phyloP scores from a whole-genome alignment of 352 stramenopile species.

The Phytophthora fragariaefolia region DNA sequence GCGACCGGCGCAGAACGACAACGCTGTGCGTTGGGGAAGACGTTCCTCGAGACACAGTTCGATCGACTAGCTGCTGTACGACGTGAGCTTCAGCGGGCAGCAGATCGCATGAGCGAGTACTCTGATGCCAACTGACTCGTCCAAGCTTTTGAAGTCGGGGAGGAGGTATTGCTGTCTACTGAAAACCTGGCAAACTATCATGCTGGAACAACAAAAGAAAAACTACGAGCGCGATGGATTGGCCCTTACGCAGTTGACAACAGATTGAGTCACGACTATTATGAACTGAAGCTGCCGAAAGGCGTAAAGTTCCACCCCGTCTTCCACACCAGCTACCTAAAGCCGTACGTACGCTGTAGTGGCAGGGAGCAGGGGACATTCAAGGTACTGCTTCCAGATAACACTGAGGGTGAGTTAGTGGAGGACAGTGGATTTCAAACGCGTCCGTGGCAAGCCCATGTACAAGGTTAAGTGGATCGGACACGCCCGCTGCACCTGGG shows the following conservation, averaged over 20 bases:
- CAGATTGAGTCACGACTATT: neutral
- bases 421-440: slow-evolving; percentile 20
- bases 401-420: slow-evolving; percentile 15
- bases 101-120: neutral
- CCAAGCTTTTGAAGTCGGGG: neutral
- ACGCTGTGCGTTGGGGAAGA: slow-evolving; percentile 7
- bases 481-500: slow-evolving; percentile 7
- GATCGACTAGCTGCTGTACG: neutral
- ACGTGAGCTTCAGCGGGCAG: neutral
- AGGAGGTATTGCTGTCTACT: neutral
- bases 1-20: neutral
- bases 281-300: neutral
- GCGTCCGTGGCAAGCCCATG: slow-evolving; percentile 6
- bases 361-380: slow-evolving; percentile 1
- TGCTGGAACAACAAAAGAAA: neutral
- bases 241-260: neutral
- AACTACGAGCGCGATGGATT: neutral
- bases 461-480: slow-evolving; percentile 16
- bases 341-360: slow-evolving; percentile 2
- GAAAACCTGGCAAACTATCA: slow-evolving; percentile 1
- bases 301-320: neutral
- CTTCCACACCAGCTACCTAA: slow-evolving; percentile 9
- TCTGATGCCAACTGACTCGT: slow-evolving; percentile 6
- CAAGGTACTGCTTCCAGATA: slow-evolving; percentile 8
- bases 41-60: neutral